Base-by-base conservation (phyloP, 208 protist genomes). In the Trypanosoma platydactyli region DNA sequence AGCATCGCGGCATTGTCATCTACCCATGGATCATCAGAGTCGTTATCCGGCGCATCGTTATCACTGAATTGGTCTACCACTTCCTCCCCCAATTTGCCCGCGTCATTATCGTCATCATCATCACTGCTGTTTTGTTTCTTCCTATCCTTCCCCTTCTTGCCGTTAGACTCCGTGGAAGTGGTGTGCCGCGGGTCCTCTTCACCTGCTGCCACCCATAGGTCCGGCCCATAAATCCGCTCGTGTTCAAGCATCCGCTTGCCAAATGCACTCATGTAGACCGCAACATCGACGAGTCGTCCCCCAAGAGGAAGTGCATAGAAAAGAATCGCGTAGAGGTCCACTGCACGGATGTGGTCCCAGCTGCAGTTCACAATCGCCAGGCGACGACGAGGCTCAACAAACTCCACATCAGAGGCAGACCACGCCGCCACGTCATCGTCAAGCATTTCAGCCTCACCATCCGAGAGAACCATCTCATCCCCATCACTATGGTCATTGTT, bases 331-430 rank as follows among this genome's bases (percentile, higher is more conserved):
- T 97, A 97, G 9, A 99, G 72, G 78, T 99, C 95, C n/a, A 91
- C 85, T 16, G 94, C 91, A 27, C 83, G 77, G 46, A 98, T 77
- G 69, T 98, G 87, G 50, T 98, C 95, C 97, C 97, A 99, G 80
- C 99, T 95, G 70, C 93, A 97, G 82, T 98, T 98, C 54, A 96
- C 83, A 25, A 99, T 84, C 16, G 97, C 97, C 38, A 99, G 50
- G 27, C 98, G 95, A 18, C 70, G 73, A 27, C 83, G 87, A 0
- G 86, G 83, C 42, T 91, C 84, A 46, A 81, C 86, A 51, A 85
- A 75, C 64, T 94, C 89, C 45, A 92, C 80, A 35, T 94, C 85
- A 25, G 87, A 83, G 9, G 73, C 68, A 15, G 73, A 81, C 88
- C 88, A 94, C 30, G 83, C 81, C 30, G 58, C 75, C 25, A 90